Evolutionary conservation across 148 eudicot species (phyloP), one percentile per base, ranked within the genome.

Genomic region (Rhododendron ferrugineum): DNA sequence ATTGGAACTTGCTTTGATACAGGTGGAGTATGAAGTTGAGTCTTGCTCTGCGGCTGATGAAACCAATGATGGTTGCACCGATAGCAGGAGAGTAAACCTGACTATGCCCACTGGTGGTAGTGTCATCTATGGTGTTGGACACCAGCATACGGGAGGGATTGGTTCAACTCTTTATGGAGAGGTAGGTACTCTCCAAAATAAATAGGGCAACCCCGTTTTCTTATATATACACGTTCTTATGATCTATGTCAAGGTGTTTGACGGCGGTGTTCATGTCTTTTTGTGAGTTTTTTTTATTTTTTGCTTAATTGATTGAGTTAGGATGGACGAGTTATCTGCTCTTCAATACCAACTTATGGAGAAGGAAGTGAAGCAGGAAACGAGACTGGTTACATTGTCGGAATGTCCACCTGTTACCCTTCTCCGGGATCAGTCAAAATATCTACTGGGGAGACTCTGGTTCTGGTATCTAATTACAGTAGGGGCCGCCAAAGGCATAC

Each of bases 331-430:
- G 90, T 85, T 23, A 90, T 95, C 78, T 94, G 99, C 89, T 89
- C 95, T 14, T 96, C 99, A 23, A 86, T 49, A 28, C 95, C 98
- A 72, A 87, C 85, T 36, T 96, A 96, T 82, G 99, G 99, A 80
- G 56, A 87, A 73, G 99, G 99, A 68, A 79, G 75, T 2, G 95
- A 90, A 88, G 88, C 93, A 10, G 98, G 99, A 88, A 88, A 95
- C 79, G 98, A 96, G 91, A 91, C 92, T 15, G 98, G 99, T 78
- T 96, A 95, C 86, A 87, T 96, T 11, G 98, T 96, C 23, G 99
- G 99, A 86, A 96, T 95, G 97, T 92, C 98, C 16, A 89, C 94
- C 18, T 96, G 98, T 88, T 96, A 96, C 86, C 98, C 98, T 78
- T 72, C 78, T 47, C 94, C 94, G 1, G 95, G 95, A 26, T 91